phyloP scores from a whole-genome alignment of 1,284 basidiomycete species.

The Malassezia caprae region DNA sequence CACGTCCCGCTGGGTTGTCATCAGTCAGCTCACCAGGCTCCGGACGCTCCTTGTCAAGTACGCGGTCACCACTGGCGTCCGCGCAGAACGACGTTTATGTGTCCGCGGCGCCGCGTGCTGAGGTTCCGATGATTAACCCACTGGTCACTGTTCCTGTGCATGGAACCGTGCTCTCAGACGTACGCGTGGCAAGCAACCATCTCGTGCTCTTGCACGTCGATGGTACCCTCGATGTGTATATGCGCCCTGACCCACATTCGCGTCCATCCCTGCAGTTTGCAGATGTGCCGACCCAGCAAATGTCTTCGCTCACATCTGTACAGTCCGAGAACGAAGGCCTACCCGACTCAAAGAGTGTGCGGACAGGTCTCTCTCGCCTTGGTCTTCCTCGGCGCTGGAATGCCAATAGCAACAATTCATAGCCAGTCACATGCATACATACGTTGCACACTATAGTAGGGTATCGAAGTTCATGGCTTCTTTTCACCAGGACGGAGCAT shows the following conservation, averaged over 20 bases:
- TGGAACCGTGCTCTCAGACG: background rate
- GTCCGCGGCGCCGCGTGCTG: slow-evolving; percentile 1
- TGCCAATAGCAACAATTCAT: background rate
- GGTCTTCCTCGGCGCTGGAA: background rate
- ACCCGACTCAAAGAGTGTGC: background rate
- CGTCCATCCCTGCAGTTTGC: background rate
- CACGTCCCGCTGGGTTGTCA: background rate
- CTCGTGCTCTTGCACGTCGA: slow-evolving; percentile 11
- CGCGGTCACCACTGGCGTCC: background rate
- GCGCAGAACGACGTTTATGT: background rate
- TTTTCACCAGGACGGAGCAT: slow-evolving; percentile 37
- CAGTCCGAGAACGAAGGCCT: background rate
- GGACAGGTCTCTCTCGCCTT: background rate
- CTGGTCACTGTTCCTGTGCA: background rate
- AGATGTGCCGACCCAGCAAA: background rate
- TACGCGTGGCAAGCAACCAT: slow-evolving; percentile 1
- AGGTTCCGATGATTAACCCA: slow-evolving; percentile 9
- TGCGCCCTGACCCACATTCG: background rate
- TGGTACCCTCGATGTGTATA: slow-evolving; percentile 7
- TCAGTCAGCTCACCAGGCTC: background rate
- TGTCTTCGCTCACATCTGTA: background rate
- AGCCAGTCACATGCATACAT: background rate
- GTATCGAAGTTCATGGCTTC: slow-evolving; percentile 9
- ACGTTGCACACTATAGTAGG: background rate
- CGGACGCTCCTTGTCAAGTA: background rate